These are phyloP conservation scores for Fraxinus excelsior DNA, from an alignment of 257 asterid genomes.

Conservation along the genomic window DNA sequence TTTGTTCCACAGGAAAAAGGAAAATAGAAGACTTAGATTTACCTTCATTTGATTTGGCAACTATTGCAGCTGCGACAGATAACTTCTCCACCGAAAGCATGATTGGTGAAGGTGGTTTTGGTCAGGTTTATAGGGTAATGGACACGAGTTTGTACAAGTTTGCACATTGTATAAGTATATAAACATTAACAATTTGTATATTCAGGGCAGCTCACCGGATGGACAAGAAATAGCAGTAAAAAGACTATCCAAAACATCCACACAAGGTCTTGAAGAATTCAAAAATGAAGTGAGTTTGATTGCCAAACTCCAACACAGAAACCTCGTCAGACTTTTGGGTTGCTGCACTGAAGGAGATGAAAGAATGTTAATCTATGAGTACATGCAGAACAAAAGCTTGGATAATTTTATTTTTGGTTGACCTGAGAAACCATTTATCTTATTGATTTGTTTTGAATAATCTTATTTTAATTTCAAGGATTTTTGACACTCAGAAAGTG, in stretches of 20 bases:
- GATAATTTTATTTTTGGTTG: slow-evolving; percentile 43
- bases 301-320: slow-evolving; percentile 49
- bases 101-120: slow-evolving; percentile 53
- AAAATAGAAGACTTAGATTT: slow-evolving; percentile 33
- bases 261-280: slow-evolving; percentile 35
- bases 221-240: slow-evolving; percentile 49
- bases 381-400: slow-evolving; percentile 41
- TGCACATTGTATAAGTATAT: background rate
- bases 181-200: background rate
- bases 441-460: background rate
- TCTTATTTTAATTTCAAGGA: background rate
- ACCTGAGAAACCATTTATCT: background rate
- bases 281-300: slow-evolving; percentile 31
- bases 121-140: slow-evolving; percentile 50
- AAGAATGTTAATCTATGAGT: slow-evolving; percentile 47
- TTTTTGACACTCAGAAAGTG: background rate
- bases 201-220: slow-evolving; percentile 36
- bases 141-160: background rate
- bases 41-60: slow-evolving; percentile 32
- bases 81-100: slow-evolving; percentile 39
- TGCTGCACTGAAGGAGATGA: slow-evolving; percentile 43
- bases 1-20: slow-evolving; percentile 15
- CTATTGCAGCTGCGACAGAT: slow-evolving; percentile 37
- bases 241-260: slow-evolving; percentile 40
- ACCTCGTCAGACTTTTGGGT: slow-evolving; percentile 49